Percentiles rank a stretch among this genome's conserved stretches.
These are phyloP conservation scores for Syncephalastrum racemosum DNA, from an alignment of 371 early-diverging fungal species.

Conservation along the genomic window DNA sequence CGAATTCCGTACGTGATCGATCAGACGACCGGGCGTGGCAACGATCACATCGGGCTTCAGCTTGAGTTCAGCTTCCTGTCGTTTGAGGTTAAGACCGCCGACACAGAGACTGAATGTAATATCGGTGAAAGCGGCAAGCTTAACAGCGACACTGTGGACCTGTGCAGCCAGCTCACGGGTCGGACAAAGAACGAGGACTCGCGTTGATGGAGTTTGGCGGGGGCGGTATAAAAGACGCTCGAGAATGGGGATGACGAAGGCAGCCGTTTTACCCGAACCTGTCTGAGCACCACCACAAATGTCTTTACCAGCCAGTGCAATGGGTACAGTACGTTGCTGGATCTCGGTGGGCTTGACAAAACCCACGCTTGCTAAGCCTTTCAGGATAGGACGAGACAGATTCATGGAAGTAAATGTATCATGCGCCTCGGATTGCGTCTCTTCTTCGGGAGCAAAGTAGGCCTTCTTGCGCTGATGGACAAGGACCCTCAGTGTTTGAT, in stretches of 20 bases:
- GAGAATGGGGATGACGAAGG: conserved; percentile 97
- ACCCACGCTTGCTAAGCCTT: conserved; percentile 86
- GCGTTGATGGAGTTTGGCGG: conserved; percentile 72
- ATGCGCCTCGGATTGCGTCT: conserved; percentile 44
- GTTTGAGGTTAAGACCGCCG: conserved; percentile 89
- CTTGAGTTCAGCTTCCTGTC: conserved; percentile 91
- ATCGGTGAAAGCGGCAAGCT: conserved; percentile 86
- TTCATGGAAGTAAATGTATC: conserved; percentile 88
- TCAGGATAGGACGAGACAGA: conserved; percentile 93
- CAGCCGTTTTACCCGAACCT: conserved; percentile 99
- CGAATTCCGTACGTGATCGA: conserved; percentile 97
- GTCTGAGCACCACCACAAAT: conserved; percentile 99
- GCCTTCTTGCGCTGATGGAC: conserved; percentile 62
- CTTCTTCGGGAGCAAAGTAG: conserved; percentile 74
- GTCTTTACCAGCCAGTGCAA: conserved; percentile 97
- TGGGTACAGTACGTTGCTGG: conserved; percentile 95
- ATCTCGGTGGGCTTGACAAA: conserved; percentile 96
- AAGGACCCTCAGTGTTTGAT: conserved; percentile 7
- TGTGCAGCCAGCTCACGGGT: conserved; percentile 99
- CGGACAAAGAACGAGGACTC: conserved; percentile 98
- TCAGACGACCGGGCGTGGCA: conserved; percentile 99
- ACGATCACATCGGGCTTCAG: conserved; percentile 96
- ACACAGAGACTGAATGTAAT: conserved; percentile 87
- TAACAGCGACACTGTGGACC: conserved; percentile 90
- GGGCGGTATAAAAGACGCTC: conserved; percentile 94